Evolutionary conservation across 306 rosid genomes (phyloP).

Genomic region (Psophocarpus tetragonolobus): DNA sequence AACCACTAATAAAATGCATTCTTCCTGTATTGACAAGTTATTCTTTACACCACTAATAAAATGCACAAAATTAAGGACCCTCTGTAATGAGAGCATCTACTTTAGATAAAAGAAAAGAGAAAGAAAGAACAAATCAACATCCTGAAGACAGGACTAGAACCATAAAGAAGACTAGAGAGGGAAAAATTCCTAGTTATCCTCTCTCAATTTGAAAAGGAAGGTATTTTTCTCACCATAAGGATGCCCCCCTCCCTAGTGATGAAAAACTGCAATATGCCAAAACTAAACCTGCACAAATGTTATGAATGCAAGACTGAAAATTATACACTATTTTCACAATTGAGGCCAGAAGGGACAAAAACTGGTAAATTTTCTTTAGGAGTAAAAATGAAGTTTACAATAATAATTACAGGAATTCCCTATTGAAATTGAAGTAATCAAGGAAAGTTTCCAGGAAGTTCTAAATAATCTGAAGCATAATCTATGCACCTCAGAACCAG

Average conservation of each 20-base stretch:
- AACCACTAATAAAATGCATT: background rate
- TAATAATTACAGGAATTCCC: background rate
- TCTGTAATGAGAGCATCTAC: background rate
- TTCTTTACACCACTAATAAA: background rate
- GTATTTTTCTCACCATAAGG: background rate
- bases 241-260: background rate
- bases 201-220: background rate
- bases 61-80: background rate
- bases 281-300: background rate
- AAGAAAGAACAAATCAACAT: background rate
- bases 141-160: background rate
- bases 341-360: background rate
- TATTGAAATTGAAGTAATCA: conserved; percentile 16
- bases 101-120: background rate
- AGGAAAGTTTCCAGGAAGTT: background rate
- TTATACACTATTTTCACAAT: background rate
- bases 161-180: background rate
- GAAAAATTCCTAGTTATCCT: background rate
- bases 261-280: background rate
- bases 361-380: background rate
- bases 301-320: background rate
- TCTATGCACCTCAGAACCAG: background rate
- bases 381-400: background rate
- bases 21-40: background rate
- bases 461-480: conserved; percentile 3